Conservation (phyloP, 257 asterid genomes). For the Salvia miltiorrhiza region DNA sequence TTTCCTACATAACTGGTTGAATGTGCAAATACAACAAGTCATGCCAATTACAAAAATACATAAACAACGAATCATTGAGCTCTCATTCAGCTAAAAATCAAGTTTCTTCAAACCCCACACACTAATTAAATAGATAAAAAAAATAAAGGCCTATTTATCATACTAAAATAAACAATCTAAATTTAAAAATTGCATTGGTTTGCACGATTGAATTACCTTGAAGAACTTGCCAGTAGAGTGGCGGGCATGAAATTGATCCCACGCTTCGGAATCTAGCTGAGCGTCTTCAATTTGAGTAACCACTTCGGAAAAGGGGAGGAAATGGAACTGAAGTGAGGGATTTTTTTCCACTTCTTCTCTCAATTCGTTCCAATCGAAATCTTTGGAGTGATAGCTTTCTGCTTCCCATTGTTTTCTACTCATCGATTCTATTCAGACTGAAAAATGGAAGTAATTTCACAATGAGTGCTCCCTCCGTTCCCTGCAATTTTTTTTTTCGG, state of each 20-base stretch:
- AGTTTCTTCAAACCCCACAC: background rate
- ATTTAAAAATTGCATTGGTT: background rate
- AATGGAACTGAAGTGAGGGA: constrained; percentile 57
- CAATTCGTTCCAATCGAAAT: constrained; percentile 71
- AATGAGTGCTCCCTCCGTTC: no score
- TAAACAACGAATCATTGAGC: background rate
- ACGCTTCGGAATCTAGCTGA: constrained; percentile 54
- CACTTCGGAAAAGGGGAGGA: constrained; percentile 35
- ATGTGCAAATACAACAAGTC: background rate
- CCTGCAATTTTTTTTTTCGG: no score
- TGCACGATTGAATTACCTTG: constrained; percentile 42
- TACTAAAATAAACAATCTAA: background rate
- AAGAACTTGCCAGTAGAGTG: constrained; percentile 90
- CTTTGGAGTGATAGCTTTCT: constrained; percentile 64
- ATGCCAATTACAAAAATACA: background rate
- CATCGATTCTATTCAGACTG: constrained; percentile 16
- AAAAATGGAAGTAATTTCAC: background rate
- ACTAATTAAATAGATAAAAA: no score
- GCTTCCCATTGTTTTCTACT: constrained; percentile 31
- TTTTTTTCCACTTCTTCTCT: constrained; percentile 56
- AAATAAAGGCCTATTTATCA: background rate
- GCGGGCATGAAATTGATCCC: constrained; percentile 73
- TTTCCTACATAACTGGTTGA: background rate
- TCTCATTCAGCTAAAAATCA: background rate
- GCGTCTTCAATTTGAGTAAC: constrained; percentile 18